Conservation (phyloP, 179 eudicot species). For the Camellia oleifera region DNA sequence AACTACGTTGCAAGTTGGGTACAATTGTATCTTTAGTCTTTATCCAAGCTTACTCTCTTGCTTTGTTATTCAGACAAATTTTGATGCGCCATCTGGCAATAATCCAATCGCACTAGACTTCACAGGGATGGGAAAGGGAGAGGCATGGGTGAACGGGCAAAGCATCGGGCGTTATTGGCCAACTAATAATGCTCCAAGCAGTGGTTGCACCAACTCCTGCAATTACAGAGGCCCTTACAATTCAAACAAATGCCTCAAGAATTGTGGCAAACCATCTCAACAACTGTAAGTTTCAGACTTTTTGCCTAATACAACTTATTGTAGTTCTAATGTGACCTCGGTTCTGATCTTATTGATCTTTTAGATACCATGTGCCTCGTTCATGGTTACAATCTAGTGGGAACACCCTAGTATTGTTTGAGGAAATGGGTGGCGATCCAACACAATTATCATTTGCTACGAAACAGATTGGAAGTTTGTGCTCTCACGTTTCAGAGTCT, state of each 20-base stretch:
- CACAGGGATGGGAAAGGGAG: slow-evolving; percentile 89
- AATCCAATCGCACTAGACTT: slow-evolving; percentile 77
- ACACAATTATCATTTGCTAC: slow-evolving; percentile 60
- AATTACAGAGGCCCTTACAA: slow-evolving; percentile 40
- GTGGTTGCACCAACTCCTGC: slow-evolving; percentile 64
- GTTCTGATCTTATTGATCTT: slow-evolving; percentile 8
- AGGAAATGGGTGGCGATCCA: slow-evolving; percentile 92
- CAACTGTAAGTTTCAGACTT: slow-evolving; percentile 46
- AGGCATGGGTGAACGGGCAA: slow-evolving; percentile 97
- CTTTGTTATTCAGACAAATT: slow-evolving; percentile 43
- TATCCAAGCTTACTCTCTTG: neutral
- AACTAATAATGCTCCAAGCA: slow-evolving; percentile 38
- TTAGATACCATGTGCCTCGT: slow-evolving; percentile 94
- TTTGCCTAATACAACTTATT: neutral
- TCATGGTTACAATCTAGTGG: slow-evolving; percentile 73
- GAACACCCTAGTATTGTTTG: slow-evolving; percentile 72
- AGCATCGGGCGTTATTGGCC: slow-evolving; percentile 99
- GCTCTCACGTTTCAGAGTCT: slow-evolving; percentile 69
- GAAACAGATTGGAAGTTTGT: slow-evolving; percentile 50
- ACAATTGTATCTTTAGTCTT: neutral
- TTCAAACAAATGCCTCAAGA: slow-evolving; percentile 43
- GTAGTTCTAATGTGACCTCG: neutral
- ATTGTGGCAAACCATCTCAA: slow-evolving; percentile 85
- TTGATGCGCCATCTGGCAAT: slow-evolving; percentile 67
- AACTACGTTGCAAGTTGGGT: neutral